Evolutionary conservation across 805 yeast species (phyloP).

Genomic region (Yamadazyma tumulicola): DNA sequence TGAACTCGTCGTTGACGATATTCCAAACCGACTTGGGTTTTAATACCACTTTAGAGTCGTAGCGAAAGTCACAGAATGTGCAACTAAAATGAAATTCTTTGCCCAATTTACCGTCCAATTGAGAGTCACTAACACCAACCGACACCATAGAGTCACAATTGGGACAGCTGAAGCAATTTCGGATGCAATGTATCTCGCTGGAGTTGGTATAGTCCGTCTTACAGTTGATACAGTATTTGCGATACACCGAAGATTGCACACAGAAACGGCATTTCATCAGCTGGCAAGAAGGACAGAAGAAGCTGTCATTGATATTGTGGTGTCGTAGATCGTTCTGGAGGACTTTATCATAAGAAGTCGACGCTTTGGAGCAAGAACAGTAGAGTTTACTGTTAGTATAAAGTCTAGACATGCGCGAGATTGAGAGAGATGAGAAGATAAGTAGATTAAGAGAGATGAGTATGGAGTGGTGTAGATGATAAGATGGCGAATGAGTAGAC

Average conservation of each 20-base stretch:
- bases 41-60: conserved; percentile 31
- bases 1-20: conserved; percentile 16
- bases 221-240: conserved; percentile 38
- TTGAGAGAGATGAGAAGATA: too few species aligned
- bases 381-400: conserved; percentile 1
- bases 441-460: too few species aligned
- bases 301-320: conserved; percentile 17
- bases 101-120: conserved; percentile 16
- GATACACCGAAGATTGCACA: conserved; percentile 20
- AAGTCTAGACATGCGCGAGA: conserved; percentile 3
- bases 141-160: conserved; percentile 25
- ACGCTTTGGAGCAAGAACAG: conserved; percentile 4
- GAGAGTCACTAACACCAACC: conserved; percentile 17
- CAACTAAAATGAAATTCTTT: conserved; percentile 41
- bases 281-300: conserved; percentile 38
- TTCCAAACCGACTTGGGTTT: conserved; percentile 39
- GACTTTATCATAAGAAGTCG: background rate
- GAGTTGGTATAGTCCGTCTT: conserved; percentile 29
- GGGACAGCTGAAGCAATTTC: conserved; percentile 41
- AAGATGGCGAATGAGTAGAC: too few species aligned
- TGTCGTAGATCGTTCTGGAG: background rate
- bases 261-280: conserved; percentile 24
- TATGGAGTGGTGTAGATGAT: too few species aligned
- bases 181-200: conserved; percentile 22
- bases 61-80: conserved; percentile 30